phyloP scores from a whole-genome alignment of 2,329 filamentous ascomycete species.

The Diaporthe capsici region DNA sequence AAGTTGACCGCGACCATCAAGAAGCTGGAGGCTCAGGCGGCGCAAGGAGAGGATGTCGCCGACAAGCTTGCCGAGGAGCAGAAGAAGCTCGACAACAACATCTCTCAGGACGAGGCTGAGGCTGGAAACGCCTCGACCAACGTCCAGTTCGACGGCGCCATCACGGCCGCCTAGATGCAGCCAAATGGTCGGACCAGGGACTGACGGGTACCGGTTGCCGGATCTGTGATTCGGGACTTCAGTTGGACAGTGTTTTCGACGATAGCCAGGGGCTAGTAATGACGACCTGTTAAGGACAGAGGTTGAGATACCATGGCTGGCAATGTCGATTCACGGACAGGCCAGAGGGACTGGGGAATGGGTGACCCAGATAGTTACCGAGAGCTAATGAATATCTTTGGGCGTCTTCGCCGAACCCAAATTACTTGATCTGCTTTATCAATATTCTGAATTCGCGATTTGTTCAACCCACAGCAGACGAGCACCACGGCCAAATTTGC shows the following conservation, averaged over 20 bases:
- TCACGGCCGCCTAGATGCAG: conserved; percentile 8
- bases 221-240: conserved; percentile 23
- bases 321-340: neutral
- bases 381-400: neutral
- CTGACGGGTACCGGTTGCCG: neutral
- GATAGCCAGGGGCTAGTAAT: conserved; percentile 27
- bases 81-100: conserved; percentile 62
- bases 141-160: conserved; percentile 50
- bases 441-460: neutral
- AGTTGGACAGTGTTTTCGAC: conserved; percentile 2
- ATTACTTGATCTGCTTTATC: neutral
- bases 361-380: neutral
- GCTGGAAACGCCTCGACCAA: conserved; percentile 56
- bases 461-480: too few relatives aligned
- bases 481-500: neutral
- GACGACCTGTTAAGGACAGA: conserved; percentile 22
- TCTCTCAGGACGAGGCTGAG: conserved; percentile 55
- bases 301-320: conserved; percentile 15
- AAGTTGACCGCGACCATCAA: conserved; percentile 62
- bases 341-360: neutral
- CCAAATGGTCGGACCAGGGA: neutral
- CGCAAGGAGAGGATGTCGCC: conserved; percentile 57
- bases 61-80: conserved; percentile 56
- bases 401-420: neutral
- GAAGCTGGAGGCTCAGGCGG: conserved; percentile 59